Evolutionary conservation across 495 filamentous ascomycete genomes (phyloP).

Genomic region (Barbatosphaeria neglecta): DNA sequence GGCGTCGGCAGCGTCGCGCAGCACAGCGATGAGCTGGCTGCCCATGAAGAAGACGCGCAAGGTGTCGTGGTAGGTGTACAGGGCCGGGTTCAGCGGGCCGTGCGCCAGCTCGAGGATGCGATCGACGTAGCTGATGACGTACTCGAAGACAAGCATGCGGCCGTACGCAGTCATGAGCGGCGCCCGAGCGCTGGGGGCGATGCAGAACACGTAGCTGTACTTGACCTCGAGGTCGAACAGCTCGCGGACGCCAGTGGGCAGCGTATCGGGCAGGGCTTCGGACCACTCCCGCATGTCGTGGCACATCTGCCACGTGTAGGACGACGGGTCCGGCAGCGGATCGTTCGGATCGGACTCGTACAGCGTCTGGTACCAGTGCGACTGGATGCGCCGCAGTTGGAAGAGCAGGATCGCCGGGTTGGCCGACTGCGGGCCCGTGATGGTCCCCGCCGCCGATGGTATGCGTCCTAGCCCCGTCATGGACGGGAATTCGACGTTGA

Average conservation of each 20-base stretch:
- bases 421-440: constrained; percentile 34
- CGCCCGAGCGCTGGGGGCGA: constrained; percentile 61
- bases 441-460: constrained; percentile 22
- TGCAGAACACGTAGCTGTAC: constrained; percentile 73
- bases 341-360: constrained; percentile 55
- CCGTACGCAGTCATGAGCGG: constrained; percentile 54
- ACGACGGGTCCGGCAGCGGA: constrained; percentile 46
- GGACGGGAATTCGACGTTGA: constrained; percentile 50
- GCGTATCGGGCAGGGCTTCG: constrained; percentile 44
- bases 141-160: constrained; percentile 68
- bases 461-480: constrained; percentile 20
- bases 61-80: constrained; percentile 64
- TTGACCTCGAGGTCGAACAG: constrained; percentile 71
- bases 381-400: constrained; percentile 65
- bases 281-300: constrained; percentile 56
- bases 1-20: constrained; percentile 42
- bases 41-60: constrained; percentile 62
- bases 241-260: constrained; percentile 47
- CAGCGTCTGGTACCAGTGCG: constrained; percentile 69
- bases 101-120: constrained; percentile 44
- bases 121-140: constrained; percentile 60
- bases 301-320: constrained; percentile 52
- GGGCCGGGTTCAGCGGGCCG: constrained; percentile 34
- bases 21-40: constrained; percentile 54
- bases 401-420: constrained; percentile 53